Percentiles rank a stretch among this genome's conserved stretches.
Evolutionary conservation across 345 rosid species (phyloP).

Genomic region (Camelina hispida): DNA sequence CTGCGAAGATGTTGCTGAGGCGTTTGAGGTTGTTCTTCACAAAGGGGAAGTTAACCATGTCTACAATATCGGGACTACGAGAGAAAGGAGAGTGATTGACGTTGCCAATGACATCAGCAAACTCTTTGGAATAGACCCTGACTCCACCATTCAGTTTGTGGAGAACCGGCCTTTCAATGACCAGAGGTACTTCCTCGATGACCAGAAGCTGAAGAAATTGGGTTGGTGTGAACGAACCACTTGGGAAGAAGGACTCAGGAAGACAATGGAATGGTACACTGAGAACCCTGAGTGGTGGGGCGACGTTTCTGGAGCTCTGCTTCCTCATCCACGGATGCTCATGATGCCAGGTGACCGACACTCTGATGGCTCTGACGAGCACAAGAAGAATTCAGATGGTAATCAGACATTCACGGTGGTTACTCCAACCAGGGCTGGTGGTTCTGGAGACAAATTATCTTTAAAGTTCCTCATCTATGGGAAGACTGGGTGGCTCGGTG

Average conservation of each 20-base stretch:
- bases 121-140: conserved; percentile 69
- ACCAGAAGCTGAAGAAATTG: conserved; percentile 74
- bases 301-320: conserved; percentile 85
- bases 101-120: conserved; percentile 81
- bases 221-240: conserved; percentile 83
- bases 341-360: conserved; percentile 92
- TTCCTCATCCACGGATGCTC: conserved; percentile 79
- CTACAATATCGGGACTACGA: conserved; percentile 83
- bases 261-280: conserved; percentile 83
- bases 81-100: conserved; percentile 88
- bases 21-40: conserved; percentile 86
- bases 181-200: conserved; percentile 95
- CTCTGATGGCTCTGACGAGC: conserved; percentile 69
- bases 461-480: conserved; percentile 86
- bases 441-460: conserved; percentile 54
- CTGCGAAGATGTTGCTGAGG: conserved; percentile 97
- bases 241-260: conserved; percentile 87
- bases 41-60: conserved; percentile 92
- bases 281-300: conserved; percentile 96
- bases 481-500: conserved; percentile 93
- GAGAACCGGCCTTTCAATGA: conserved; percentile 91
- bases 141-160: conserved; percentile 70
- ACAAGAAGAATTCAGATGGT: conserved; percentile 49
- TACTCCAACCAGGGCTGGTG: conserved; percentile 54
- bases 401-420: conserved; percentile 65